Base-by-base conservation (phyloP, 1,284 basidiomycete genomes). In the Peniophora sp. region DNA sequence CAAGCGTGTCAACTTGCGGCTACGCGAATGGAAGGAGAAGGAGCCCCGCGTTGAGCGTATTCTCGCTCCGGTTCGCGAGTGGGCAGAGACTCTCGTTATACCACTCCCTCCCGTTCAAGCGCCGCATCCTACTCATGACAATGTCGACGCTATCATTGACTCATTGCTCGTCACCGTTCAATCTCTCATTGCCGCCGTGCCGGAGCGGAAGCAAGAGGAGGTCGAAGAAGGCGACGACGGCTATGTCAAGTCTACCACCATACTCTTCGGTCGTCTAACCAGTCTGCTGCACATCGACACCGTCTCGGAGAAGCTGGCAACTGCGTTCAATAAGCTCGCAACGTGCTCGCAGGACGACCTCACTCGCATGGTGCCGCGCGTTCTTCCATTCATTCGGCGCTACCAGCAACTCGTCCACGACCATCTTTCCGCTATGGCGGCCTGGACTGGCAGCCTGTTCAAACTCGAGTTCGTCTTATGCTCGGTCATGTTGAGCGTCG, bases 401-500 rank as follows among this genome's bases (percentile, higher is more conserved):
- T 92, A 87, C 62, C 54, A 75, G 5, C 58, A 65, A 15, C 68
- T 90, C 22, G 72, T 74, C 14, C 64, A 73, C 41, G 71, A 78
- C 23, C 76, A 86, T 45, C 67, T 93, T 18, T 64, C 3, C 67
- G 71, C 44, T 78, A 82, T 46, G 70, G 73, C 36, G 65, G 76
- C 22, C 52, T 92, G 86, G 86, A 81, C 82, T n/a, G 83, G 85
- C 59, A 71, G 88, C 6, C 66, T 92, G 11, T 88, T 95, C 75
- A 97, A 97, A 68, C 75, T 99, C 53, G 76, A 82, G 57, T 88
- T 85, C 59, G 77, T 96, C 36, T 68, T 95, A 34, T 87, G 83
- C 58, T 82, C 85, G 24, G 72, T 92, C 27, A 73, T 94, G 58
- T 76, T 79, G 20, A 84, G 84, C 14, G 69, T 99, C 10, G 84